These are phyloP conservation scores for Gonium pectorale DNA, from an alignment of 139 green algal species.

Conservation along the genomic window DNA sequence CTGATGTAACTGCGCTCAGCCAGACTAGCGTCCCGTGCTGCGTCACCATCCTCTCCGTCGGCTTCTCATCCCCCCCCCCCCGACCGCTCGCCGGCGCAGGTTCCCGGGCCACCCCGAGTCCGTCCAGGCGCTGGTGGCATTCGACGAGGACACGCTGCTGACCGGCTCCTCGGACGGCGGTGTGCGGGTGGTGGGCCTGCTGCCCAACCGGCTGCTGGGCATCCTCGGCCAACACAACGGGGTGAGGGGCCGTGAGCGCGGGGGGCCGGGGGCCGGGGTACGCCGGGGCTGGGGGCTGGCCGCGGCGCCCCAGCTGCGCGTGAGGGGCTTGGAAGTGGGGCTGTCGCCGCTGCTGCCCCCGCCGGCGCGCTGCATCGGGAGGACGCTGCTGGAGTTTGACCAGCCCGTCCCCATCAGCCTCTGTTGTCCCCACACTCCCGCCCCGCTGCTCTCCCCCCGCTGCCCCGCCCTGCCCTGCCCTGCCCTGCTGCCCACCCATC, in stretches of 20 bases:
- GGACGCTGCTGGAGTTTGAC: too few relatives aligned
- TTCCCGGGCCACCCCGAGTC: constrained; percentile 79
- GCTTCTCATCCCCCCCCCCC: not conserved
- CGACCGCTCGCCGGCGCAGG: not conserved
- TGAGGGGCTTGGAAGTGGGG: too few relatives aligned
- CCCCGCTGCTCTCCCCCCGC: not conserved
- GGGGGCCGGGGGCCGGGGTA: too few relatives aligned
- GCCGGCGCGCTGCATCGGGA: too few relatives aligned
- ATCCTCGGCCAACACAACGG: constrained; percentile 88
- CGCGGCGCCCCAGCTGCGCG: too few relatives aligned
- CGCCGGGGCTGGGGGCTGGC: too few relatives aligned
- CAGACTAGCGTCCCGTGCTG: too few relatives aligned
- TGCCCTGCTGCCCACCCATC: not conserved
- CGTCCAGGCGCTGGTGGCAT: constrained; percentile 85
- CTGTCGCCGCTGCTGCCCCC: too few relatives aligned
- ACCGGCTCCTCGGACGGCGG: constrained; percentile 90
- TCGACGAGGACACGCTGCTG: constrained; percentile 90
- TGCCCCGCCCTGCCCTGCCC: too few relatives aligned
- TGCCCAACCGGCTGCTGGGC: constrained; percentile 90
- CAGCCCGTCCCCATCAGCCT: not conserved
- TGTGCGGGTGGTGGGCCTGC: constrained; percentile 84
- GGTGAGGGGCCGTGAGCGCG: not conserved
- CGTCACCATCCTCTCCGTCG: not conserved
- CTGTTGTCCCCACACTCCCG: not conserved
- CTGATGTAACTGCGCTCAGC: too few relatives aligned